These are phyloP conservation scores for Lentinula novae-zelandiae DNA, from an alignment of 1,284 basidiomycete species.

Conservation along the genomic window DNA sequence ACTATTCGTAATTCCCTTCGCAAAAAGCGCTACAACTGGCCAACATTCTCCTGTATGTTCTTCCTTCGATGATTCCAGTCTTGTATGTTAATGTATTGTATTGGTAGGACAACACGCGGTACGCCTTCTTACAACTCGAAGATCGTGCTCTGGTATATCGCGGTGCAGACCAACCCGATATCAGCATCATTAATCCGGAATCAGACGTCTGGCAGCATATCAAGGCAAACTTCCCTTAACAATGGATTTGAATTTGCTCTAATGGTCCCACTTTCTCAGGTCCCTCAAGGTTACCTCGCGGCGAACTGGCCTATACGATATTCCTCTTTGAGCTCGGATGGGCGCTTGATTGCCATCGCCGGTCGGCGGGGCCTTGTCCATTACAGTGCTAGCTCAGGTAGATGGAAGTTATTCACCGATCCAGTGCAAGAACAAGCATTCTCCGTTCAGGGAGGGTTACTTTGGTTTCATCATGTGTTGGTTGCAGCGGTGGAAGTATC, in stretches of 20 bases:
- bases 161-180: constrained; percentile 95
- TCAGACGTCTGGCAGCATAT: constrained; percentile 98
- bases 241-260: neutral
- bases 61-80: neutral
- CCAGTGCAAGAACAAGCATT: constrained; percentile 90
- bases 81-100: neutral
- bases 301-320: constrained; percentile 95
- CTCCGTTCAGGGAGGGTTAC: constrained; percentile 83
- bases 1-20: constrained; percentile 86
- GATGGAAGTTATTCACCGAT: constrained; percentile 91
- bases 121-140: constrained; percentile 94
- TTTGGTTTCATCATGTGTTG: constrained; percentile 97
- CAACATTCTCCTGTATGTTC: constrained; percentile 82
- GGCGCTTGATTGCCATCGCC: constrained; percentile 89
- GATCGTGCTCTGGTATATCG: constrained; percentile 94
- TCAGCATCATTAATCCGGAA: constrained; percentile 98
- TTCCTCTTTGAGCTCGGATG: constrained; percentile 89
- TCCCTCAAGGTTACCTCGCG: constrained; percentile 88
- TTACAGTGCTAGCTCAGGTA: constrained; percentile 89
- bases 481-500: constrained; percentile 88
- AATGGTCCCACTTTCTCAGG: constrained; percentile 34
- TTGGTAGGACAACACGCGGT: constrained; percentile 83
- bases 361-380: constrained; percentile 90
- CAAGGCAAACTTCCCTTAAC: constrained; percentile 46
- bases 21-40: constrained; percentile 89